Percentiles rank a stretch among this genome's conserved stretches.
Conservation (phyloP, 306 rosid genomes). For the Lotus japonicus region DNA sequence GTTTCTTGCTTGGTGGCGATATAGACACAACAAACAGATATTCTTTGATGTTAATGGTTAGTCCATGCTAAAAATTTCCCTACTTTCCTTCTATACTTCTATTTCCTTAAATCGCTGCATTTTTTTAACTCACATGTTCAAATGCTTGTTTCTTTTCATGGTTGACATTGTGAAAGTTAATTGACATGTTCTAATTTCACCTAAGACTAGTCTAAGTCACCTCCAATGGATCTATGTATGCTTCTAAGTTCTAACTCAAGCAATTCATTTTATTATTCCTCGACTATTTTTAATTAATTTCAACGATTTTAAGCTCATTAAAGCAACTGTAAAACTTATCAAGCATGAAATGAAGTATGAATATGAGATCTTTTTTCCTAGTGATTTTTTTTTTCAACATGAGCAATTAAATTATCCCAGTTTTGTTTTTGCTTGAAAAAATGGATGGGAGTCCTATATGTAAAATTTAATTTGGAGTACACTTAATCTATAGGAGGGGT, state of each 20-base stretch:
- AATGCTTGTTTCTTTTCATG: not conserved
- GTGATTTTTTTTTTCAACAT: too few species aligned
- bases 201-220: too few species aligned
- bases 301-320: too few species aligned
- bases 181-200: too few species aligned
- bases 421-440: not conserved
- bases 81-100: not conserved
- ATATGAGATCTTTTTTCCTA: too few species aligned
- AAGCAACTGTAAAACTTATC: too few species aligned
- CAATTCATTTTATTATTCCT: too few species aligned
- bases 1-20: constrained; percentile 81
- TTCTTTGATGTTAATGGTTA: constrained; percentile 94
- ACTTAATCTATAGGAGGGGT: not conserved
- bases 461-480: not conserved
- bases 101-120: not conserved
- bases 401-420: not conserved
- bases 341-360: too few species aligned
- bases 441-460: not conserved
- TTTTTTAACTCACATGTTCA: not conserved
- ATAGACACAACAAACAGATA: constrained; percentile 84
- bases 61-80: constrained; percentile 8
- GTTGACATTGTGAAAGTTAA: too few species aligned
- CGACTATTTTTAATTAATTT: too few species aligned
- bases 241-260: too few species aligned
- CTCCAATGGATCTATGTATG: too few species aligned